A percentile compares a stretch with the other conserved stretches of the same genome.
Conservation (phyloP, 2,329 filamentous ascomycete genomes). For the Fusarium sp. region DNA sequence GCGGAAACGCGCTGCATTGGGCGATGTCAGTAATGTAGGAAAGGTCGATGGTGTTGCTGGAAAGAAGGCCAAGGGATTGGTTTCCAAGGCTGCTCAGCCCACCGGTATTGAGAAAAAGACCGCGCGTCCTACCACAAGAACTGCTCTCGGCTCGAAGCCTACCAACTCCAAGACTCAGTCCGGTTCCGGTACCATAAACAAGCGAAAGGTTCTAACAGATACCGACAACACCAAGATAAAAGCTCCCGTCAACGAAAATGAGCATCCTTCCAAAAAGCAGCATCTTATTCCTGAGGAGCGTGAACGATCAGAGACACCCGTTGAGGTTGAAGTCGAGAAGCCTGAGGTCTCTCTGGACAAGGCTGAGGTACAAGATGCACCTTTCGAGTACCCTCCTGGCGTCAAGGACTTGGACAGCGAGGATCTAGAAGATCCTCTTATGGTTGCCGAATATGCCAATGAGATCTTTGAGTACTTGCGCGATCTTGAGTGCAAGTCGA, state of each 20-base stretch:
- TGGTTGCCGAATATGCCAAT: slow-evolving; percentile 96
- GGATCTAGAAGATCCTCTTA: slow-evolving; percentile 91
- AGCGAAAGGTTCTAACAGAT: slow-evolving; percentile 71
- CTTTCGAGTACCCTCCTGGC: slow-evolving; percentile 34
- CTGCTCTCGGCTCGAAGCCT: slow-evolving; percentile 73
- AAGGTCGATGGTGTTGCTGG: slow-evolving; percentile 77
- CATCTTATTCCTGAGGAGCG: slow-evolving; percentile 42
- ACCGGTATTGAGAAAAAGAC: slow-evolving; percentile 80
- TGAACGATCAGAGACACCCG: slow-evolving; percentile 52
- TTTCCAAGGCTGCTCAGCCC: slow-evolving; percentile 83
- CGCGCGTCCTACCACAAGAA: slow-evolving; percentile 69
- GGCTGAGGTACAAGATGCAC: slow-evolving; percentile 24
- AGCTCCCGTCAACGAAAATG: slow-evolving; percentile 66
- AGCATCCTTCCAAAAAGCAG: slow-evolving; percentile 75
- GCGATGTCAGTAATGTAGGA: slow-evolving; percentile 94
- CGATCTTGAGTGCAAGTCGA: slow-evolving; percentile 79
- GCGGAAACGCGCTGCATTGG: slow-evolving; percentile 85
- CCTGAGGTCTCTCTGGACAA: slow-evolving; percentile 15
- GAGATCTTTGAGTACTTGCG: slow-evolving; percentile 98
- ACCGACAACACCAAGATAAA: slow-evolving; percentile 67
- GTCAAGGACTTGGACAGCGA: slow-evolving; percentile 81
- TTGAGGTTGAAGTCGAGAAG: slow-evolving; percentile 34
- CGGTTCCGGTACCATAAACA: slow-evolving; percentile 76
- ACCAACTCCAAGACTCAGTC: slow-evolving; percentile 75
- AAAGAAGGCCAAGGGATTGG: slow-evolving; percentile 79